Percentiles rank a stretch among this genome's conserved stretches.
phyloP scores from a whole-genome alignment of 495 filamentous ascomycete species.

The Talaromyces nanjingensis region DNA sequence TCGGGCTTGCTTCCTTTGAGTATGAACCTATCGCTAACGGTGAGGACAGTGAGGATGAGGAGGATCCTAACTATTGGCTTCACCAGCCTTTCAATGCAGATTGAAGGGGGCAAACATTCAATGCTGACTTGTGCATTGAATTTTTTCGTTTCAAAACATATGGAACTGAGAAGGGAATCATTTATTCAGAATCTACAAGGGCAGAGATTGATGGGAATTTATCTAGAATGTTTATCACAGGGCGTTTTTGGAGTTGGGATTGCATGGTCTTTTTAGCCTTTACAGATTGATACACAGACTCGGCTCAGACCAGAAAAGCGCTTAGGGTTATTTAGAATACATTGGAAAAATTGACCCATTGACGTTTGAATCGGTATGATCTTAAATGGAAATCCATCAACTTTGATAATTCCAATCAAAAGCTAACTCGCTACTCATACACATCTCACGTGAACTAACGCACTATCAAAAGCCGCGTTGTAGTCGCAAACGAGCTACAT shows the following conservation, averaged over 20 bases:
- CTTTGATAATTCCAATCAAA: not conserved
- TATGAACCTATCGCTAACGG: conserved; percentile 11
- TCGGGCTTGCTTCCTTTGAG: conserved; percentile 14
- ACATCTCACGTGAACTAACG: not conserved
- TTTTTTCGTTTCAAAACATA: too few species aligned
- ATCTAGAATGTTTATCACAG: not conserved
- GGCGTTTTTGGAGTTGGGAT: not conserved
- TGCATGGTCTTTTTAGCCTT: not conserved
- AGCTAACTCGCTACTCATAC: conserved; percentile 1
- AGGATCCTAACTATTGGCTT: too few species aligned
- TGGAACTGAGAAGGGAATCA: not conserved
- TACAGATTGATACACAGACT: not conserved
- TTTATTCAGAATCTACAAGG: not conserved
- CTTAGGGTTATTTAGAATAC: not conserved
- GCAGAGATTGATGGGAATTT: not conserved
- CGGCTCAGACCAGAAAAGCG: not conserved
- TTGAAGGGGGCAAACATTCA: too few species aligned
- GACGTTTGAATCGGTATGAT: not conserved
- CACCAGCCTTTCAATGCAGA: too few species aligned
- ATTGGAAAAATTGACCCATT: not conserved
- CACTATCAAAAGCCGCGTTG: not conserved
- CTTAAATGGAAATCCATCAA: not conserved
- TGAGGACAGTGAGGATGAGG: too few species aligned
- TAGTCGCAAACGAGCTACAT: not conserved
- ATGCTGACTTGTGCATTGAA: too few species aligned